Percentiles rank a stretch among this genome's conserved stretches.
Conservation (phyloP, 2,329 filamentous ascomycete species). For the Ilyonectria mors-panacis region DNA sequence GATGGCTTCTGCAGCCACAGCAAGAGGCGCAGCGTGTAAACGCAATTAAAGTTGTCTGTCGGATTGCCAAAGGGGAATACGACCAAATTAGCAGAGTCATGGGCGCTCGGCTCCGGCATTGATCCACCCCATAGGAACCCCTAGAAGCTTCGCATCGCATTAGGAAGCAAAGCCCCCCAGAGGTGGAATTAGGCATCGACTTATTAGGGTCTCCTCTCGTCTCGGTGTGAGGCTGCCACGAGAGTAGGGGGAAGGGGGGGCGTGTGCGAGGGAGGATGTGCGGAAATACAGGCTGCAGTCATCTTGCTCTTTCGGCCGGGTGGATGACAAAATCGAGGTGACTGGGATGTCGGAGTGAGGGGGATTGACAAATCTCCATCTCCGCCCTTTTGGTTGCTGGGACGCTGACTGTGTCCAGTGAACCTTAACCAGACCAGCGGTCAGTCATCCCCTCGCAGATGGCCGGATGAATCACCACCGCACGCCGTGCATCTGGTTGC, state of each 20-base stretch:
- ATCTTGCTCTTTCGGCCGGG: conserved; percentile 9
- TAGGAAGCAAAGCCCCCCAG: conserved; percentile 16
- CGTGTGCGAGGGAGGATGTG: background rate
- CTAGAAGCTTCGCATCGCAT: conserved; percentile 26
- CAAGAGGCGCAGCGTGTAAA: background rate
- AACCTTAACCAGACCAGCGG: conserved; percentile 31
- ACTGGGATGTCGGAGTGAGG: conserved; percentile 14
- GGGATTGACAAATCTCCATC: conserved; percentile 23
- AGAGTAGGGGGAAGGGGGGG: background rate
- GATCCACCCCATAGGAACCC: conserved; percentile 7
- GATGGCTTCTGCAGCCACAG: background rate
- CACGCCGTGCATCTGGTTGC: background rate
- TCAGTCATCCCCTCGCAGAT: conserved; percentile 16
- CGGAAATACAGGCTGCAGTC: background rate
- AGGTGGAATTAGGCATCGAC: conserved; percentile 22
- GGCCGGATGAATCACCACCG: conserved; percentile 11
- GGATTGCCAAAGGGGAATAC: background rate
- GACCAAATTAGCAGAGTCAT: conserved; percentile 6
- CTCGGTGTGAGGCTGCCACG: conserved; percentile 3
- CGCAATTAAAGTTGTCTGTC: background rate
- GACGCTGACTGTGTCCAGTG: conserved; percentile 22
- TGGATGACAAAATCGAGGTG: conserved; percentile 8
- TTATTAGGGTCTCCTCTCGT: conserved; percentile 6
- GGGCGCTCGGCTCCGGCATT: background rate
- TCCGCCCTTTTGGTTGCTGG: conserved; percentile 26